Conservation (phyloP, 495 filamentous ascomycete species). For the Lineolata rhizophorae region DNA sequence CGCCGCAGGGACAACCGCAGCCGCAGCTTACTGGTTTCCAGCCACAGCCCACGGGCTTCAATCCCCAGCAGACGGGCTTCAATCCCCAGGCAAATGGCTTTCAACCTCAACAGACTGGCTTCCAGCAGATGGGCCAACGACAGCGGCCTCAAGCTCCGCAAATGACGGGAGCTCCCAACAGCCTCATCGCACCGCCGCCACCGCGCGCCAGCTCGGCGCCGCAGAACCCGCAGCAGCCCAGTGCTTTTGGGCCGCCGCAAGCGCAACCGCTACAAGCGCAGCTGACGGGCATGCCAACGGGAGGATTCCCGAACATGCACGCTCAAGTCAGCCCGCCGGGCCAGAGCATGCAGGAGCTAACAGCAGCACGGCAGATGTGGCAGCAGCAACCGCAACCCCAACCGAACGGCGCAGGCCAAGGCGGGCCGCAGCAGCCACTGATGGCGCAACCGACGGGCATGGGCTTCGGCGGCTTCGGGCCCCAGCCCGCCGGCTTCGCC, state of each 20-base stretch:
- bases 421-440: too few species aligned
- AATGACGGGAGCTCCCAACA: slow-evolving; percentile 30
- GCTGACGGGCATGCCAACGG: slow-evolving; percentile 44
- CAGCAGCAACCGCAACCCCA: slow-evolving; percentile 24
- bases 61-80: slow-evolving; percentile 2
- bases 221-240: slow-evolving; percentile 55
- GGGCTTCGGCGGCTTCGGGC: slow-evolving; percentile 2
- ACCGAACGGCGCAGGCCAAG: slow-evolving; percentile 7
- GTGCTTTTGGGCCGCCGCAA: slow-evolving; percentile 42
- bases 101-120: slow-evolving; percentile 6
- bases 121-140: slow-evolving; percentile 22
- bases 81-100: slow-evolving; percentile 1
- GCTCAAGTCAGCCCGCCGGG: slow-evolving; percentile 39
- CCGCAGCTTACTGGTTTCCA: slow-evolving; percentile 14
- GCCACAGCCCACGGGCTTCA: slow-evolving; percentile 7
- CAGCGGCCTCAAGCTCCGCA: slow-evolving; percentile 57
- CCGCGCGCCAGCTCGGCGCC: slow-evolving; percentile 73
- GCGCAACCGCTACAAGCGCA: slow-evolving; percentile 75
- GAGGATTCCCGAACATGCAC: slow-evolving; percentile 20
- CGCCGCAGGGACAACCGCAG: slow-evolving; percentile 11
- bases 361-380: slow-evolving; percentile 34
- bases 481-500: slow-evolving; percentile 28
- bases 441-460: too few species aligned
- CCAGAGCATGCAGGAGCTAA: slow-evolving; percentile 52
- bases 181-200: slow-evolving; percentile 63